phyloP scores from a whole-genome alignment of 257 asterid species.

The Solanum clarkiae region DNA sequence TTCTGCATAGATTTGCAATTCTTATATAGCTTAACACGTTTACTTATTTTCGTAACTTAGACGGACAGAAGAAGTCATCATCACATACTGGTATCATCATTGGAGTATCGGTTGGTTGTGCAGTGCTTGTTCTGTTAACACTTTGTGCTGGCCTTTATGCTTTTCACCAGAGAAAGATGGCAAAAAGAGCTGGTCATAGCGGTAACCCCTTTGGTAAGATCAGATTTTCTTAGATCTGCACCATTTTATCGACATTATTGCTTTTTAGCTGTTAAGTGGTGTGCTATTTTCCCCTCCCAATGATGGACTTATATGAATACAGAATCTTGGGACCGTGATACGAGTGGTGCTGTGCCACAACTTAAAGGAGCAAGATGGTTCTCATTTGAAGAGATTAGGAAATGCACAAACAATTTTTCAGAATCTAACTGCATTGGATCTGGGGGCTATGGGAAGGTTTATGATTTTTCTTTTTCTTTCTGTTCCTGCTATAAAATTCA shows the following conservation, averaged over 20 bases:
- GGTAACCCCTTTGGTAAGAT: constrained; percentile 71
- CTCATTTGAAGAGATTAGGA: constrained; percentile 63
- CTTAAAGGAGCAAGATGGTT: constrained; percentile 82
- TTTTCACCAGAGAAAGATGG: constrained; percentile 35
- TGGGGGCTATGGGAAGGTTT: constrained; percentile 92
- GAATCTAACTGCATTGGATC: constrained; percentile 64
- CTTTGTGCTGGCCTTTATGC: constrained; percentile 48
- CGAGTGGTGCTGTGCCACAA: constrained; percentile 67
- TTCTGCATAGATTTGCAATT: not conserved
- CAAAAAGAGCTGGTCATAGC: constrained; percentile 26
- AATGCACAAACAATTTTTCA: constrained; percentile 52
- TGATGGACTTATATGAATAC: constrained; percentile 13
- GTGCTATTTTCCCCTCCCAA: not conserved
- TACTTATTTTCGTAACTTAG: not conserved
- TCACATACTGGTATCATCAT: constrained; percentile 38
- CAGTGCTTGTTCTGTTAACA: constrained; percentile 32
- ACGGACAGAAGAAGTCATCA: constrained; percentile 43
- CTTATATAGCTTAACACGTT: not conserved
- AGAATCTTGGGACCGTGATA: constrained; percentile 67
- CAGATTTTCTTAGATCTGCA: not conserved
- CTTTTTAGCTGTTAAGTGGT: not conserved
- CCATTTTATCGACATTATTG: not conserved
- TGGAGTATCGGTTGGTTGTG: constrained; percentile 52
- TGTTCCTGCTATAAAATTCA: not conserved
- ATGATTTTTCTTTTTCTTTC: not conserved